Evolutionary conservation across 305 asterid species (phyloP).

Genomic region (Solanum hybrid): DNA sequence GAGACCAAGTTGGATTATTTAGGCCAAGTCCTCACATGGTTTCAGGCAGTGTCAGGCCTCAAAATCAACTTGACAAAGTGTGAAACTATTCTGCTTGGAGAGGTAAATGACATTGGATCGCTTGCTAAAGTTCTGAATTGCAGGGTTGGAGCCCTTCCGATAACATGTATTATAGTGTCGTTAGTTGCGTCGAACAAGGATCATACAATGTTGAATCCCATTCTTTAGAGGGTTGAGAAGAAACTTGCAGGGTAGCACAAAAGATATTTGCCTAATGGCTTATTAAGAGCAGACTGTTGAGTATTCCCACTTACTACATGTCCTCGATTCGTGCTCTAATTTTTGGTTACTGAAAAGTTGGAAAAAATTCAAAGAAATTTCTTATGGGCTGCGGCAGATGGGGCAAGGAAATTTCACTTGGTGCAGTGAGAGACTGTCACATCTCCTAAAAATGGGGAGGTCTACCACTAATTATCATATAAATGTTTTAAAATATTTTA

Average conservation of each 20-base stretch:
- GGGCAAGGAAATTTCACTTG: background rate
- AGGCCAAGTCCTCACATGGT: background rate
- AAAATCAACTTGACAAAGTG: background rate
- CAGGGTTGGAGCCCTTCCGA: background rate
- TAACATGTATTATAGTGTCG: background rate
- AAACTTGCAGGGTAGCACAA: background rate
- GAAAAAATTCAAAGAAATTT: background rate
- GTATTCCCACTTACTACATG: background rate
- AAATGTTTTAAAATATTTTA: background rate
- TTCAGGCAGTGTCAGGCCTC: background rate
- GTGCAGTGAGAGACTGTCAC: background rate
- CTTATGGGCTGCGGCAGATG: background rate
- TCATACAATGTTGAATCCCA: background rate
- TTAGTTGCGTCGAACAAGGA: background rate
- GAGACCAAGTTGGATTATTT: background rate
- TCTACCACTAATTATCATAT: background rate
- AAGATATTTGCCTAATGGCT: background rate
- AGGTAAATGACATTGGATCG: background rate
- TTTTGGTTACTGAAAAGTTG: background rate
- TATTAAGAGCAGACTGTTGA: background rate
- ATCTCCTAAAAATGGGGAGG: background rate
- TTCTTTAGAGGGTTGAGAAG: background rate
- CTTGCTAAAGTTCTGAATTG: background rate
- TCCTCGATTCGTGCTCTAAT: background rate
- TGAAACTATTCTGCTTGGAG: background rate